Evolutionary conservation across 139 green algal species (phyloP).

Genomic region (Marvania coccoides): DNA sequence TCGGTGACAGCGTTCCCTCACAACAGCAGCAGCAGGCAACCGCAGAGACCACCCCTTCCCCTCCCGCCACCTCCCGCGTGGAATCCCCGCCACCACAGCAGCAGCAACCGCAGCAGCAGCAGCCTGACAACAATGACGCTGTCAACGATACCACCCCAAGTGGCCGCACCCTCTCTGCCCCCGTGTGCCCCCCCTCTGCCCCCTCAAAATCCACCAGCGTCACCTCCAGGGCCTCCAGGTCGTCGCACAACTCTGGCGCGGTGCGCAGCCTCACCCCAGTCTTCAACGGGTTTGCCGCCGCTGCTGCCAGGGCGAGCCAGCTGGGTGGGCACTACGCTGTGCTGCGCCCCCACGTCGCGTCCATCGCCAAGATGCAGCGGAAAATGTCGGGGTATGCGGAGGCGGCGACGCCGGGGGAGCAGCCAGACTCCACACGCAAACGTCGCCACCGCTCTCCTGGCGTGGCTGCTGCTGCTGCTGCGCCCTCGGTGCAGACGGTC

Average conservation of each 20-base stretch:
- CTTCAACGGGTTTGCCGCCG: constrained; percentile 5
- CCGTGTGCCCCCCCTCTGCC: no score
- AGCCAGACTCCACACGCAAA: not conserved
- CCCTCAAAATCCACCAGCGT: no score
- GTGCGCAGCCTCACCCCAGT: not conserved
- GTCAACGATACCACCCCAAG: no score
- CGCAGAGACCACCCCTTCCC: no score
- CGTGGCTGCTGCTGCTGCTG: not conserved
- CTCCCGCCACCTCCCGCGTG: no score
- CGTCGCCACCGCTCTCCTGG: not conserved
- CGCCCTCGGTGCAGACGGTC: not conserved
- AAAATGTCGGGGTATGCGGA: not conserved
- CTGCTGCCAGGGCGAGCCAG: not conserved
- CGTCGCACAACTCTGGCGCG: constrained; percentile 1
- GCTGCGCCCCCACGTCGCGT: not conserved
- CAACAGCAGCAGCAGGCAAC: not conserved
- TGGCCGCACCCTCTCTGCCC: no score
- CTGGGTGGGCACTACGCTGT: constrained; percentile 2
- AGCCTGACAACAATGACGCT: no score
- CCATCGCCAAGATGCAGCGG: not conserved
- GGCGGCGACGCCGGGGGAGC: no score
- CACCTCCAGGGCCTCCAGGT: not conserved
- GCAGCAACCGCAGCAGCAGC: not conserved
- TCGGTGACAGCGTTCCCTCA: not conserved
- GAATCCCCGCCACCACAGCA: no score